Percentiles rank a stretch among this genome's conserved stretches.
phyloP scores from a whole-genome alignment of 306 rosid genomes.

The Psophocarpus tetragonolobus region DNA sequence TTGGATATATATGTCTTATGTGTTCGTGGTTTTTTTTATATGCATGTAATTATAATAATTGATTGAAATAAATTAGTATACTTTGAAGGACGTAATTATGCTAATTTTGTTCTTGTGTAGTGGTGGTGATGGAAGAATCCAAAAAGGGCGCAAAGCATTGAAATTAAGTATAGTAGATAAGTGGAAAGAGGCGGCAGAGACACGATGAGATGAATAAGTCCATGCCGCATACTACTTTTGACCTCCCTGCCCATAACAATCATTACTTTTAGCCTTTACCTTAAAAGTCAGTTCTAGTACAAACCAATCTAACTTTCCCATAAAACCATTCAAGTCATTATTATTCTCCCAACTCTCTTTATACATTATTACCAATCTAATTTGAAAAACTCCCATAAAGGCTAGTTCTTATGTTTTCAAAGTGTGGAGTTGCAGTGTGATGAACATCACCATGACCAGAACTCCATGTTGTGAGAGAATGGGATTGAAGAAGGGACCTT shows the following conservation, averaged over 20 bases:
- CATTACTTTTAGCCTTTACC: conserved; percentile 36
- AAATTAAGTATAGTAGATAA: not conserved
- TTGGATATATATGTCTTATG: no score
- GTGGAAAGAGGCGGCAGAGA: conserved; percentile 39
- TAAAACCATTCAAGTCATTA: conserved; percentile 2
- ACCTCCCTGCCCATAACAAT: conserved; percentile 30
- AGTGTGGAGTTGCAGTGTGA: conserved; percentile 14
- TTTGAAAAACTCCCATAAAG: not conserved
- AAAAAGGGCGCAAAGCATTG: conserved; percentile 11
- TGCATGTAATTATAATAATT: no score
- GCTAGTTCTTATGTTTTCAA: conserved; percentile 25
- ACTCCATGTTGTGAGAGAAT: conserved; percentile 88
- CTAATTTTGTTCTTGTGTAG: no score
- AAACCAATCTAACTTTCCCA: not conserved
- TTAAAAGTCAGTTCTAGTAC: conserved; percentile 26
- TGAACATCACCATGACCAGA: conserved; percentile 62
- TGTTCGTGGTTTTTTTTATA: no score
- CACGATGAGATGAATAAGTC: not conserved
- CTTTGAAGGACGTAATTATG: no score
- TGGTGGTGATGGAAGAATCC: not conserved
- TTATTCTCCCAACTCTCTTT: conserved; percentile 23
- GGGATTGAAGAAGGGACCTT: conserved; percentile 94
- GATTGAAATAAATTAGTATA: no score
- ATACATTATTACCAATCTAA: not conserved
- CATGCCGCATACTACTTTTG: conserved; percentile 49